Evolutionary conservation across 225 moss, liverwort and hornwort genomes (phyloP).

Genomic region (Polytrichum formosum): DNA sequence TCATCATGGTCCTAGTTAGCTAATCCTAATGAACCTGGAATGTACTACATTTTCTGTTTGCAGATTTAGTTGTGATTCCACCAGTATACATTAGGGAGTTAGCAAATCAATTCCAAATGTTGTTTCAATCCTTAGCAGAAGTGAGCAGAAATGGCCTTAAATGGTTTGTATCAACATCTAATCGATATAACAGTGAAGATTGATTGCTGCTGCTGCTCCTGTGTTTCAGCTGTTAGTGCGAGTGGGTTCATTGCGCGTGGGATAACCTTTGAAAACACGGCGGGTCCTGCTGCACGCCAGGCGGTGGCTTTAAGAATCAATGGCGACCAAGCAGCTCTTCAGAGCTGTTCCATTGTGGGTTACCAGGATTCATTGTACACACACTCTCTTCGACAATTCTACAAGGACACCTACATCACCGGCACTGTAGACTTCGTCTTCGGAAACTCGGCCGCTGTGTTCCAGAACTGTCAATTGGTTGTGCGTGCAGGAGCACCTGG

Average conservation of each 20-base stretch:
- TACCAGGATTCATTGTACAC: slow-evolving; percentile 80
- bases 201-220: too few relatives aligned
- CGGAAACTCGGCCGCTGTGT: slow-evolving; percentile 68
- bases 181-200: too few relatives aligned
- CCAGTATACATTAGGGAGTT: too few relatives aligned
- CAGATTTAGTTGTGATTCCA: too few relatives aligned
- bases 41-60: too few relatives aligned
- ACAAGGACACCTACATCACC: slow-evolving; percentile 49
- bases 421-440: slow-evolving; percentile 84
- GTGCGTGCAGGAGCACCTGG: slow-evolving; percentile 48
- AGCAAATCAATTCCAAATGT: too few relatives aligned
- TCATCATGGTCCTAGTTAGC: too few relatives aligned
- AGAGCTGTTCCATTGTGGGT: slow-evolving; percentile 61
- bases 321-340: slow-evolving; percentile 61
- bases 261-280: slow-evolving; percentile 70
- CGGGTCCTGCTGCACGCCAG: slow-evolving; percentile 62
- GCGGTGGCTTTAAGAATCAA: slow-evolving; percentile 79
- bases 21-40: too few relatives aligned
- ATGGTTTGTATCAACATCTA: too few relatives aligned
- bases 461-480: slow-evolving; percentile 60
- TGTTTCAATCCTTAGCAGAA: too few relatives aligned
- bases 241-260: slow-evolving; percentile 68
- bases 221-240: slow-evolving; percentile 49
- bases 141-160: too few relatives aligned
- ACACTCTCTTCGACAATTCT: slow-evolving; percentile 77